Base-by-base conservation (phyloP, 805 yeast species). In the Suhomyces sp. region DNA sequence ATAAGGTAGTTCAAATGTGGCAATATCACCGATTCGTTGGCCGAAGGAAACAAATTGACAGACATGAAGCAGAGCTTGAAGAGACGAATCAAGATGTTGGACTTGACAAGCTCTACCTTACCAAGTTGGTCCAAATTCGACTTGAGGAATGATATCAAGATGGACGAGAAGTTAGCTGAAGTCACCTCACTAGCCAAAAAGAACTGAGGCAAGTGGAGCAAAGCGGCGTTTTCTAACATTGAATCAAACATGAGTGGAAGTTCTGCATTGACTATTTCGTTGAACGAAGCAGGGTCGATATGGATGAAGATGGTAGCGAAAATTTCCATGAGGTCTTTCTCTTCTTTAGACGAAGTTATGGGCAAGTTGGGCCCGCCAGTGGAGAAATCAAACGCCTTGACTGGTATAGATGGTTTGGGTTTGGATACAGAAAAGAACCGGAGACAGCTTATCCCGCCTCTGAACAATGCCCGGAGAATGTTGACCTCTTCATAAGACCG, bases 51-150 rank as follows among this genome's bases (percentile, higher is more conserved):
- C 47, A 93, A 73, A 60, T 90, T 93, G 3, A 94, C 97, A 2
- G 97, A 91, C 96, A 93, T 90, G 69, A 94, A 93, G 60, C 97
- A 90, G 39, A 94, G 74, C 67, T 92, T 93, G 81, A 91, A 94
- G 41, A 96, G 73, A 52, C 97, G 76, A 20, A 91, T 87, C 57
- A 94, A 71, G 50, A 94, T 86, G 60, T 88, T 89, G 0, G 96
- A 84, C 58, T 84, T 85, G 29, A 86, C 79, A 33, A 85, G 77
- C 62, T 90, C 92, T 39, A 86, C 84, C 53, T 87, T 85, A 2
- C 97, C 99, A 19, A 96, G 73, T 49, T 85, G 89, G 20, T 81
- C 83, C 48, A 96, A 71, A 57, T 88, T 86, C 0, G 84, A 76
- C 60, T 84, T 84, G 57, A 93, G 75, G 65, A 90, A 92, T 4